Conservation (phyloP, 2,329 filamentous ascomycete species). For the Microcyclospora tardicrescens region DNA sequence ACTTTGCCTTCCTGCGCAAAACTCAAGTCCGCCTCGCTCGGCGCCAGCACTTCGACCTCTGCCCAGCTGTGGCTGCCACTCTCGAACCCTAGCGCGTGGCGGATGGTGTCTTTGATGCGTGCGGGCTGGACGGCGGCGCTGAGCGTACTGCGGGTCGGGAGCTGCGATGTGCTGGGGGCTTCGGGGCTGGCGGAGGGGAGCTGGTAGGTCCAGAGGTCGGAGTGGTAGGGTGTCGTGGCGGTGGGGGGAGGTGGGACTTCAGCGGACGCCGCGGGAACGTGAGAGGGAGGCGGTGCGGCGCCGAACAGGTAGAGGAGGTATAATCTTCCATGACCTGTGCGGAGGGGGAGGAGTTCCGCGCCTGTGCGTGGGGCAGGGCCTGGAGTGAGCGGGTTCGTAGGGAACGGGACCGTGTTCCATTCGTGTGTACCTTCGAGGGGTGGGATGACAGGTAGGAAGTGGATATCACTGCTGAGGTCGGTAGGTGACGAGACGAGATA, state of each 20-base stretch:
- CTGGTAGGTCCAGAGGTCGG: constrained; percentile 34
- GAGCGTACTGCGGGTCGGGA: constrained; percentile 4
- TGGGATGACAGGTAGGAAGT: constrained; percentile 12
- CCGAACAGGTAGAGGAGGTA: constrained; percentile 34
- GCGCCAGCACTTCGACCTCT: constrained; percentile 28
- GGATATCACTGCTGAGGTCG: constrained; percentile 18
- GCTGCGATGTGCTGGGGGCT: constrained; percentile 10
- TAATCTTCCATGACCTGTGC: constrained; percentile 32
- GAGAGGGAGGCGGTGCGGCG: constrained; percentile 8
- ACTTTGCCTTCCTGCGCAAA: constrained; percentile 27
- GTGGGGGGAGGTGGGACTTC: constrained; percentile 10
- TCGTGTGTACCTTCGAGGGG: constrained; percentile 14
- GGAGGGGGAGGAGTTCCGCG: constrained; percentile 28
- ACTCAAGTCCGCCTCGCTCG: constrained; percentile 18
- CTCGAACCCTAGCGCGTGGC: constrained; percentile 28
- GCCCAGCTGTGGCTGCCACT: constrained; percentile 30
- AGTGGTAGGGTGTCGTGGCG: constrained; percentile 17
- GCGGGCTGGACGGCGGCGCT: constrained; percentile 27
- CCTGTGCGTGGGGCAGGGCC: constrained; percentile 28
- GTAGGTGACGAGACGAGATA: constrained; percentile 28
- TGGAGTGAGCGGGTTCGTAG: constrained; percentile 31
- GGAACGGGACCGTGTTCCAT: constrained; percentile 30
- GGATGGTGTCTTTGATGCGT: constrained; percentile 31
- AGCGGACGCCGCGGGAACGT: neutral
- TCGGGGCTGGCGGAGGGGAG: constrained; percentile 24